Base-by-base conservation (phyloP, 164 flowering plant species). In the Hamamelis virginiana region DNA sequence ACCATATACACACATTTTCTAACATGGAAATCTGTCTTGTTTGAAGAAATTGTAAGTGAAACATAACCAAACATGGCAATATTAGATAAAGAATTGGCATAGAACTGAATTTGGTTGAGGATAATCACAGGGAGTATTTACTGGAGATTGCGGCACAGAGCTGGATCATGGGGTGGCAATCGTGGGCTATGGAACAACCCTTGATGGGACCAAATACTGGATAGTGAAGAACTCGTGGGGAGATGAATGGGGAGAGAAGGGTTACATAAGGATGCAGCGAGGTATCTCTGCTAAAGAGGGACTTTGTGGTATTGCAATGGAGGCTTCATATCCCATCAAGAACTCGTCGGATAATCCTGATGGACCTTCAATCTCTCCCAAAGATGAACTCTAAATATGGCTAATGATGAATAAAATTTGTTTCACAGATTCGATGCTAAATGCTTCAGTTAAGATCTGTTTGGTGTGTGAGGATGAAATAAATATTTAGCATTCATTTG, bases 141-240 rank as follows among this genome's bases (percentile, higher is more conserved):
- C 75, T 0, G 95, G 92, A 41, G 38, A 65, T 4, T 94, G 98
- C 33, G 91, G 91, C 0, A 84, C 84, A 47, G 86, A 86, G 44
- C 83, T 91, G 50, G 76, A 94, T 57, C 98, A 94, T 63, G 97
- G 96, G 8, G 97, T 91, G 62, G 90, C 90, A 10, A 65, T 82
- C 14, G 95, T 94, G 46, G 98, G 98, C 0, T 94, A 94, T 58
- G 97, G 98, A 28, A 74, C 83, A 50, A 81, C 92, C 1, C 56
- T 77, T 0, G 97, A 90, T 72, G 96, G 96, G 11, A 90, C 90
- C 27, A 88, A 90, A 64, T 94, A 91, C 70, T 91, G 97, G 98
- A 88, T 82, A 18, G 92, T 94, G 80, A 90, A 75, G 83, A 94
- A 94, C 82, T 94, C 98, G 3, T 94, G 98, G 98, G 98, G 98